A percentile compares a stretch with the other conserved stretches of the same genome.
Conservation (phyloP, 176 grass and related monocot species). For the Carex pumila region DNA sequence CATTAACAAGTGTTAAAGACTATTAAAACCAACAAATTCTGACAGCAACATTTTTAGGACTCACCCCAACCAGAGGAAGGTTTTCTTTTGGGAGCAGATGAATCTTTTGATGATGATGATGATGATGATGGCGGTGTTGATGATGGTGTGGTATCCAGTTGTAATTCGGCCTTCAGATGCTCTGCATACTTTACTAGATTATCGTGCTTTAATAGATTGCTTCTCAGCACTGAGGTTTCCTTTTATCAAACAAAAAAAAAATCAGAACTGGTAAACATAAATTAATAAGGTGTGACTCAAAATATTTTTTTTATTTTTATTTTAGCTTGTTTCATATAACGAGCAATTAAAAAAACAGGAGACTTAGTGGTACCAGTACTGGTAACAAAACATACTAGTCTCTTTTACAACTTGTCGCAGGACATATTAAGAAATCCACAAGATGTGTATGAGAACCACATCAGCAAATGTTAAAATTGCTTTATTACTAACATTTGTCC, state of each 20-base stretch:
- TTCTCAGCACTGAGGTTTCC: conserved; percentile 63
- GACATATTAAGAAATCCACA: neutral
- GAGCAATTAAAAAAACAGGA: neutral
- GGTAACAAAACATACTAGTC: neutral
- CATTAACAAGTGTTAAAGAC: neutral
- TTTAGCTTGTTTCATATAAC: neutral
- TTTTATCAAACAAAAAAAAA: conserved; percentile 24
- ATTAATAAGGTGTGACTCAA: neutral
- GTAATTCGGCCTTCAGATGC: conserved; percentile 44
- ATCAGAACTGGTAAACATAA: neutral
- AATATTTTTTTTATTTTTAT: neutral
- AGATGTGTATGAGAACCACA: neutral
- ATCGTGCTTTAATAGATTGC: conserved; percentile 59
- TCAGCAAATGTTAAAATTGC: neutral
- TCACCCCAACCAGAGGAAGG: conserved; percentile 53
- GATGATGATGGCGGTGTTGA: conserved; percentile 26
- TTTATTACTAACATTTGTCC: neutral
- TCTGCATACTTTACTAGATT: conserved; percentile 64
- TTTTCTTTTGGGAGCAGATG: conserved; percentile 50
- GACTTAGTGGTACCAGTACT: neutral
- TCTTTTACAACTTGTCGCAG: neutral
- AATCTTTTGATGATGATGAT: conserved; percentile 18
- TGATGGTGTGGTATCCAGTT: conserved; percentile 36
- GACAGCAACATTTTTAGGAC: conserved; percentile 4
- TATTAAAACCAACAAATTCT: neutral